Evolutionary conservation across 805 yeast genomes (phyloP).

Genomic region (Candida vartiovaarae): DNA sequence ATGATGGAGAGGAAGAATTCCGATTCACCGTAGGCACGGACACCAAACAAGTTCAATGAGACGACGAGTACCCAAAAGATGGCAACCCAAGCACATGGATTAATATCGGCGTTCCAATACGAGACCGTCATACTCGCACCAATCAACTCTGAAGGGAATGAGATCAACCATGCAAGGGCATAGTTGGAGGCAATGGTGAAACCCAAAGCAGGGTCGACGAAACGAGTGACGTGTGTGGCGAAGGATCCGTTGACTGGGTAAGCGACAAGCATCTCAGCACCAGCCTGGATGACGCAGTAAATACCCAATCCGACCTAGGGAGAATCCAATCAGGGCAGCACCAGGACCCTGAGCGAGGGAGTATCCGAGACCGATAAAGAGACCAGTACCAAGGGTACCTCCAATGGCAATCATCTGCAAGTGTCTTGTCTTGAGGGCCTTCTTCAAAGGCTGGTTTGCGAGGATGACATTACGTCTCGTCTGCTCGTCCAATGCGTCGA

Average conservation of each 20-base stretch:
- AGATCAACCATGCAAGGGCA: slow-evolving; percentile 48
- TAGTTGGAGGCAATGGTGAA: slow-evolving; percentile 49
- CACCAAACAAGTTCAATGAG: slow-evolving; percentile 44
- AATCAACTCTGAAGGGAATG: slow-evolving; percentile 53
- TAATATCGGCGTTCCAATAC: slow-evolving; percentile 43
- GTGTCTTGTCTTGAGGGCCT: slow-evolving; percentile 47
- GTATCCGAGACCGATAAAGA: slow-evolving; percentile 58
- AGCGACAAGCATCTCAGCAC: slow-evolving; percentile 47
- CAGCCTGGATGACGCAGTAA: slow-evolving; percentile 52
- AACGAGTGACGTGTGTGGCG: slow-evolving; percentile 42
- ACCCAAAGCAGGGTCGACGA: slow-evolving; percentile 49
- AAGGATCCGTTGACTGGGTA: slow-evolving; percentile 50
- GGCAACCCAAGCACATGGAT: slow-evolving; percentile 55
- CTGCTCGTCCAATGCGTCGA: slow-evolving; percentile 16
- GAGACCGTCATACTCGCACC: slow-evolving; percentile 51
- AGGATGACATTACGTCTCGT: slow-evolving; percentile 22
- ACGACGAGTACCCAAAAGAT: slow-evolving; percentile 44
- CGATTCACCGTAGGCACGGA: slow-evolving; percentile 47
- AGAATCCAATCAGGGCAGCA: slow-evolving; percentile 52
- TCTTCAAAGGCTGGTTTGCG: slow-evolving; percentile 30
- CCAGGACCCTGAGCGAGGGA: slow-evolving; percentile 59
- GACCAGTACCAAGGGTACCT: slow-evolving; percentile 67
- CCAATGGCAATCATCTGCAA: slow-evolving; percentile 65
- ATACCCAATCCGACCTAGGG: slow-evolving; percentile 50
- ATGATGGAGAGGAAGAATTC: slow-evolving; percentile 40